These are phyloP conservation scores for Trebouxia sp. DNA, from an alignment of 139 green algal species.

Conservation along the genomic window DNA sequence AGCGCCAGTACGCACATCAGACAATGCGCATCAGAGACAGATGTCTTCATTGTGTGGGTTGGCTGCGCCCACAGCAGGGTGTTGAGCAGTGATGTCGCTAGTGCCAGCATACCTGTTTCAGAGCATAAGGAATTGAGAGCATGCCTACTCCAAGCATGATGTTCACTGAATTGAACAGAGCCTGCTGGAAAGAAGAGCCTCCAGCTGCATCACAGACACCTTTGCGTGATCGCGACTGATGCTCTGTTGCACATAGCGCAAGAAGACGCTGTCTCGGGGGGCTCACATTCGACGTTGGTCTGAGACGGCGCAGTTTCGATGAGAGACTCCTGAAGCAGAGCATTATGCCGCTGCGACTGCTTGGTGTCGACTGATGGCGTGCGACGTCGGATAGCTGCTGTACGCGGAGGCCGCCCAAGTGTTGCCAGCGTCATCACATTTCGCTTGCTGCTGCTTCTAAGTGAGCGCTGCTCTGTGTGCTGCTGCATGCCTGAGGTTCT, in stretches of 20 bases:
- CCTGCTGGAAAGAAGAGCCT: constrained; percentile 22
- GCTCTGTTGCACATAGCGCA: neutral
- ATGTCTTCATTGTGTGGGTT: neutral
- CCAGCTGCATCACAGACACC: neutral
- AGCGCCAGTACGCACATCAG: neutral
- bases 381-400: neutral
- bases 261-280: neutral
- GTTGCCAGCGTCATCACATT: neutral
- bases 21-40: neutral
- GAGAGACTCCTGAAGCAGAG: neutral
- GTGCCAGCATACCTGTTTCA: constrained; percentile 34
- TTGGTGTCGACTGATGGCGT: neutral
- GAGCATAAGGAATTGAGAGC: constrained; percentile 47
- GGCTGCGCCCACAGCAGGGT: too few relatives aligned
- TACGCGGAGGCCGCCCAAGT: neutral
- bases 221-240: too few relatives aligned
- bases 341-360: neutral
- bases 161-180: constrained; percentile 53
- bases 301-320: neutral
- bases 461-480: neutral
- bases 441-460: neutral
- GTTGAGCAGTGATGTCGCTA: too few relatives aligned
- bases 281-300: neutral
- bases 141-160: constrained; percentile 51
- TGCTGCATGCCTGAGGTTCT: constrained; percentile 16